Percentiles rank a stretch among this genome's conserved stretches.
Conservation (phyloP, 2,329 filamentous ascomycete species). For the Cyphellophora attinorum region DNA sequence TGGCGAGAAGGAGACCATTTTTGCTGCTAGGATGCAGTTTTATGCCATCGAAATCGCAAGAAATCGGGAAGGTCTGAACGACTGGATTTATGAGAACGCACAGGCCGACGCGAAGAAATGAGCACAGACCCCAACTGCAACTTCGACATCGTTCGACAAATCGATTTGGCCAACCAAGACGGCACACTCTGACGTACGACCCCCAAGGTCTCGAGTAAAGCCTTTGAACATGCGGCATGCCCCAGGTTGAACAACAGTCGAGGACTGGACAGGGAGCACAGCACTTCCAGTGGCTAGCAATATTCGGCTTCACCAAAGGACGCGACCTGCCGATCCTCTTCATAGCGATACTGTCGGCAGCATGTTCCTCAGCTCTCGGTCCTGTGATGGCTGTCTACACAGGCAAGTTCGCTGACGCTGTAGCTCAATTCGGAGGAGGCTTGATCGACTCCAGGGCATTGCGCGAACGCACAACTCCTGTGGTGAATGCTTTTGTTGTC, state of each 20-base stretch:
- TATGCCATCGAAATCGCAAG: slow-evolving; percentile 69
- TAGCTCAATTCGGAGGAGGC: slow-evolving; percentile 56
- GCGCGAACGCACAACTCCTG: slow-evolving; percentile 45
- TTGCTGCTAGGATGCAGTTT: slow-evolving; percentile 75
- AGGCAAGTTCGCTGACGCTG: slow-evolving; percentile 63
- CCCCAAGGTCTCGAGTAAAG: too few relatives aligned
- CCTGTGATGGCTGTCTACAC: slow-evolving; percentile 61
- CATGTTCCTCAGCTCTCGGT: slow-evolving; percentile 51
- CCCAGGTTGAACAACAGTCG: too few relatives aligned
- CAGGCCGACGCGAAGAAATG: slow-evolving; percentile 48
- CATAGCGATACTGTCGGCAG: slow-evolving; percentile 46
- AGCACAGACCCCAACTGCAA: too few relatives aligned
- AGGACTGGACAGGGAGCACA: too few relatives aligned
- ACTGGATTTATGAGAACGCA: slow-evolving; percentile 89
- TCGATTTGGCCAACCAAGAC: too few relatives aligned
- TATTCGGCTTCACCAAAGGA: slow-evolving; percentile 66
- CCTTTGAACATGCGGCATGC: too few relatives aligned
- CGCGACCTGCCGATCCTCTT: slow-evolving; percentile 48
- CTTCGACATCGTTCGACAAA: too few relatives aligned
- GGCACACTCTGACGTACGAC: slow-evolving; percentile 2
- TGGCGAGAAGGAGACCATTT: slow-evolving; percentile 80
- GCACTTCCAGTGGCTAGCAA: slow-evolving; percentile 15
- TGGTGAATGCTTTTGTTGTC: slow-evolving; percentile 53
- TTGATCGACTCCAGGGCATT: slow-evolving; percentile 41
- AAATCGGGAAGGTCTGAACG: slow-evolving; percentile 82